phyloP scores from a whole-genome alignment of 2,329 filamentous ascomycete species.

The Alternaria burnsii region DNA sequence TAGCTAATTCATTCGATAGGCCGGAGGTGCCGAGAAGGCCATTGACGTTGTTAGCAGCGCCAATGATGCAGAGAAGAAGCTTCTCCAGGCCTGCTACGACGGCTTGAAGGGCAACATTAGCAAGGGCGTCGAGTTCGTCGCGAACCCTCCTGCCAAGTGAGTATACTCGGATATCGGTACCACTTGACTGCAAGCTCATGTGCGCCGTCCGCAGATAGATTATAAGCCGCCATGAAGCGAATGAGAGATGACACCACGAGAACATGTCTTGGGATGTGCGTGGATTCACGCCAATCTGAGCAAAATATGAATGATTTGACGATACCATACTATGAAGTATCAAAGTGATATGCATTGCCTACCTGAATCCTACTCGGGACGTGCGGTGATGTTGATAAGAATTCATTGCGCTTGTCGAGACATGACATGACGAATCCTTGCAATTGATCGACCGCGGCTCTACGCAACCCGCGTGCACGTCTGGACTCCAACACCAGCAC shows the following conservation, averaged over 20 bases:
- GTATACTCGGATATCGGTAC: conserved; percentile 10
- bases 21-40: conserved; percentile 85
- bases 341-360: background rate
- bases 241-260: conserved; percentile 25
- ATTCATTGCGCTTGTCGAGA: conserved; percentile 8
- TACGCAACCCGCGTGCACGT: conserved; percentile 5
- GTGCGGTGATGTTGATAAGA: background rate
- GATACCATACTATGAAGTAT: background rate
- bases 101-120: conserved; percentile 91
- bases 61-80: conserved; percentile 87
- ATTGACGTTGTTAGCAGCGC: conserved; percentile 79
- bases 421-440: conserved; percentile 23
- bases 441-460: conserved; percentile 21
- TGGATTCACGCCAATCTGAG: conserved; percentile 12
- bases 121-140: conserved; percentile 90
- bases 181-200: conserved; percentile 9
- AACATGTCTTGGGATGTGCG: conserved; percentile 18
- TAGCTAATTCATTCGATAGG: conserved; percentile 59
- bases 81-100: conserved; percentile 77
- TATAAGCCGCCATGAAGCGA: conserved; percentile 21
- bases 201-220: conserved; percentile 25
- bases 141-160: conserved; percentile 72
- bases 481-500: conserved; percentile 9
- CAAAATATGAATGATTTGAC: conserved; percentile 8
- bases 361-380: background rate